phyloP scores from a whole-genome alignment of 2,329 filamentous ascomycete species.

The Venturiaceae sp. region DNA sequence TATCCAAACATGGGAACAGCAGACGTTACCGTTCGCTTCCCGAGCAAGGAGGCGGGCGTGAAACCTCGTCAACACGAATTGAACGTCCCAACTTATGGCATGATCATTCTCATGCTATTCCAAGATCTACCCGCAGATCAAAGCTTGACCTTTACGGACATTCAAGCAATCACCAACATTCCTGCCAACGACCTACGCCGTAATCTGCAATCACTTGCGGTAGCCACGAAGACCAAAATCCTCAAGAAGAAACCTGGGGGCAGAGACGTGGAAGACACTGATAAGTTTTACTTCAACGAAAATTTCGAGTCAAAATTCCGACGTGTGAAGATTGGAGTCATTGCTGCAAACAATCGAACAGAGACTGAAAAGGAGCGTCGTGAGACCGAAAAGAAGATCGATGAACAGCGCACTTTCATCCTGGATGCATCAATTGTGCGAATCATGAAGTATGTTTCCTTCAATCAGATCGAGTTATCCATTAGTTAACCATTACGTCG shows the following conservation, averaged over 20 bases:
- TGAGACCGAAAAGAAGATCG: conserved; percentile 66
- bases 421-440: conserved; percentile 70
- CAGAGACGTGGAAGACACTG: conserved; percentile 66
- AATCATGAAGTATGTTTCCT: conserved; percentile 67
- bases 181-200: conserved; percentile 63
- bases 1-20: conserved; percentile 66
- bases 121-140: conserved; percentile 56
- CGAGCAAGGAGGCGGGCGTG: conserved; percentile 57
- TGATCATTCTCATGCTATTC: conserved; percentile 84
- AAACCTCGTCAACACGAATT: conserved; percentile 70
- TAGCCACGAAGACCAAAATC: conserved; percentile 74
- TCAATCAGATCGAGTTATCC: background rate
- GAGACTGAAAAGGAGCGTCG: conserved; percentile 60
- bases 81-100: conserved; percentile 84
- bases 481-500: conserved; percentile 1
- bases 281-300: conserved; percentile 75
- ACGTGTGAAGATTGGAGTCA: conserved; percentile 82
- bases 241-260: conserved; percentile 70
- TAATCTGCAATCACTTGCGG: conserved; percentile 70
- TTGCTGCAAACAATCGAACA: conserved; percentile 72
- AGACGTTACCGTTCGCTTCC: conserved; percentile 73
- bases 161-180: conserved; percentile 74
- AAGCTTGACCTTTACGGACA: conserved; percentile 59
- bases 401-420: conserved; percentile 59
- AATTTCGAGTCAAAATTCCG: conserved; percentile 73